Conservation (phyloP, 2,329 filamentous ascomycete species). For the Neocucurbitaria cava region DNA sequence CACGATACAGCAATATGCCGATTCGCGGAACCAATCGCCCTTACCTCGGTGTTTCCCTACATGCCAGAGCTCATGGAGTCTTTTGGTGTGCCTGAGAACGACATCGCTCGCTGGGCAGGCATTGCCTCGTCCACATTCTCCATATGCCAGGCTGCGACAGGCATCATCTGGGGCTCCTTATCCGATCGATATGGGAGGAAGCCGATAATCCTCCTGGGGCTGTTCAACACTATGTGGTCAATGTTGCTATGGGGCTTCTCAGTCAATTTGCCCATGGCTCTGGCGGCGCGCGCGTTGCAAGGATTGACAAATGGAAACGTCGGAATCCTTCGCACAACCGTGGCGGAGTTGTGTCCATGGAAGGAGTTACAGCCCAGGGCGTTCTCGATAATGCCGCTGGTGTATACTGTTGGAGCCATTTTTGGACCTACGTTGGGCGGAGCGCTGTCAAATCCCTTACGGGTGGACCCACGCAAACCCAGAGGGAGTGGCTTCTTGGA, state of each 20-base stretch:
- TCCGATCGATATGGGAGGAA: constrained; percentile 86
- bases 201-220: constrained; percentile 79
- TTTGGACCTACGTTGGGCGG: constrained; percentile 88
- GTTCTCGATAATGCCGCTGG: constrained; percentile 92
- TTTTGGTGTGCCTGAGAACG: constrained; percentile 48
- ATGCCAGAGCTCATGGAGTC: constrained; percentile 65
- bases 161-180: constrained; percentile 85
- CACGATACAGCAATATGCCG: constrained; percentile 79
- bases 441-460: constrained; percentile 79
- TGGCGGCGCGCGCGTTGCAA: constrained; percentile 76
- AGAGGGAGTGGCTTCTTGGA: constrained; percentile 69
- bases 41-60: constrained; percentile 95
- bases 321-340: constrained; percentile 86
- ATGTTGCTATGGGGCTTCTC: constrained; percentile 87
- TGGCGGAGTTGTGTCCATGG: constrained; percentile 90
- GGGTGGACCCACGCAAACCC: constrained; percentile 76
- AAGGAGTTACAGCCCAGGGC: constrained; percentile 84
- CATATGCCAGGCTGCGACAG: constrained; percentile 79
- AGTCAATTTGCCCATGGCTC: constrained; percentile 78
- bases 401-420: constrained; percentile 86
- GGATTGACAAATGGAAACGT: constrained; percentile 86
- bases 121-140: constrained; percentile 84
- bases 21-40: constrained; percentile 87
- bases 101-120: constrained; percentile 72
- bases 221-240: constrained; percentile 78